Evolutionary conservation across 768 basidiomycete species (phyloP).

Genomic region (Boletus sensibilis): DNA sequence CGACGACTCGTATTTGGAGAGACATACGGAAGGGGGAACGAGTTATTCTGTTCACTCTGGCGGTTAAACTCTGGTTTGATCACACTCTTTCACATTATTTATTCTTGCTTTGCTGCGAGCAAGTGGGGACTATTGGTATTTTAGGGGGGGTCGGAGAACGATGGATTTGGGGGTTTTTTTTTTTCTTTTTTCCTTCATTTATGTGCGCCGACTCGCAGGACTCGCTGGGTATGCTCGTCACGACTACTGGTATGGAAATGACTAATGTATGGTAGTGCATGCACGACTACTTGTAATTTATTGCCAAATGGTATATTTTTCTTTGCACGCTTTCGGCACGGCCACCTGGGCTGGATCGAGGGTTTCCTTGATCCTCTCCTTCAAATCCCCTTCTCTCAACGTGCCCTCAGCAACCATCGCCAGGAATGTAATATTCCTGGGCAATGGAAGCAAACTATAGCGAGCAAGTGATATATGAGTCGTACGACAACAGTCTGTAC

Average conservation of each 20-base stretch:
- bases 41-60: slow-evolving; percentile 30
- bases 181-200: slow-evolving; percentile 17
- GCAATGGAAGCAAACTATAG: slow-evolving; percentile 28
- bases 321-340: slow-evolving; percentile 1
- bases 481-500: slow-evolving; percentile 16
- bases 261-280: slow-evolving; percentile 29
- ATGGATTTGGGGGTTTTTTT: slow-evolving; percentile 2
- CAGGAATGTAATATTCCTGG: slow-evolving; percentile 13
- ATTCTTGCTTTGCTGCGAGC: background rate
- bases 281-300: slow-evolving; percentile 22
- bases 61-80: slow-evolving; percentile 16
- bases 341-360: background rate
- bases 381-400: slow-evolving; percentile 14
- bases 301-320: slow-evolving; percentile 10
- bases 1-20: slow-evolving; percentile 25
- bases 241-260: slow-evolving; percentile 24
- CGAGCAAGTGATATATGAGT: slow-evolving; percentile 18
- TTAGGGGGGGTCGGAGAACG: slow-evolving; percentile 15
- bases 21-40: slow-evolving; percentile 26
- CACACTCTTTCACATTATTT: background rate
- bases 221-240: slow-evolving; percentile 10
- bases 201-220: slow-evolving; percentile 17
- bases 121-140: slow-evolving; percentile 7
- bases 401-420: slow-evolving; percentile 14
- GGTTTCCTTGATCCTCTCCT: background rate